Evolutionary conservation across 2,329 filamentous ascomycete species (phyloP), one percentile per base, ranked within the genome.

Genomic region (Ophiostoma sp.): DNA sequence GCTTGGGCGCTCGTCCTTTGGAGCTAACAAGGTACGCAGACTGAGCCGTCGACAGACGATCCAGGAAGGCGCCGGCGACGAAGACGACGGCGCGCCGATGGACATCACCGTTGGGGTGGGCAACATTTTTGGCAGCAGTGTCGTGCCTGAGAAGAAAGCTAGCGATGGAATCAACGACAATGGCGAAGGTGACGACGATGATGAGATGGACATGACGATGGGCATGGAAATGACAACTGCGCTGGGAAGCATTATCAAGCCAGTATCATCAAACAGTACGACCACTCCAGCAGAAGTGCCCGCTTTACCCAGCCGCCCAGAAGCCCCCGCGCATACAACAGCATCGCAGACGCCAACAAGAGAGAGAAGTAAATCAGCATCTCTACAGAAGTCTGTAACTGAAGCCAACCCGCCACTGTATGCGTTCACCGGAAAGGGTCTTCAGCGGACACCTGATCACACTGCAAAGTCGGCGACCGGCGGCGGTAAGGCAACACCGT

Each of bases 161-260:
- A 74, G 75, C 5, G 71, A 77, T 12, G 71, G 70, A 3, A 63
- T 27, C 27, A 27, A 75, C 18, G 73, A 76, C 9, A 75, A 75
- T 70, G 60, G 74, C 5, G 75, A 76, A 14, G 74, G 75, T 3
- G 71, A 77, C 11, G 72, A 76, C n/a, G 74, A 76, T 69, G 64
- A 49, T 11, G 64, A 76, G 71, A 69, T 75, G n/a, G 73, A 75
- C 4, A 75, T 76, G 75, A 87, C 85, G 1, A 81, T 84, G 75
- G 86, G 82, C 0, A 90, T 91, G 88, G 88, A 90, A 63, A 85
- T 90, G 75, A 90, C 88, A 1, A 81, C 81, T 63, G 85, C 84
- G 5, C 79, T 90, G 64, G 88, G 89, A 9, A 81, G 82, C 8
- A 90, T 92, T 66, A 78, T 90, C 75, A 76, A 79, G 76, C 71